Conservation (phyloP, 1,139 yeast genomes). For the Suhomyces anneliseae region DNA sequence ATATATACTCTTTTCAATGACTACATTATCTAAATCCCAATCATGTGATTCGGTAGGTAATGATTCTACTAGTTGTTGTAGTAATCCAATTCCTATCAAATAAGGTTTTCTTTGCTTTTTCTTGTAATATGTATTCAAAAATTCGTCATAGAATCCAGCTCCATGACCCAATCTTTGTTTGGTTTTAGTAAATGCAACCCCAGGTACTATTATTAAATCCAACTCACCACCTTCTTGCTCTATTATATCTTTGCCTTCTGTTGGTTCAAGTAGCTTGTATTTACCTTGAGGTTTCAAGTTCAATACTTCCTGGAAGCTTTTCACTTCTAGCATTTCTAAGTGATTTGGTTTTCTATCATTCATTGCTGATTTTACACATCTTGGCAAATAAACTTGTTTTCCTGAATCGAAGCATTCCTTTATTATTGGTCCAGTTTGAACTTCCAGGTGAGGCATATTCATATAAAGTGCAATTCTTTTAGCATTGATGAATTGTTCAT, state of each 20-base stretch:
- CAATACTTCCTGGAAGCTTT: slow-evolving; percentile 40
- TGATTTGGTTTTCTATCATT: slow-evolving; percentile 42
- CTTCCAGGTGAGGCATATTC: slow-evolving; percentile 66
- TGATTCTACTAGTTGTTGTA: slow-evolving; percentile 59
- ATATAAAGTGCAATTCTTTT: slow-evolving; percentile 59
- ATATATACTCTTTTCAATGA: slow-evolving; percentile 27
- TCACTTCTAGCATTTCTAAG: slow-evolving; percentile 57
- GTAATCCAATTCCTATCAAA: slow-evolving; percentile 67
- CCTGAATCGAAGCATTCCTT: slow-evolving; percentile 45
- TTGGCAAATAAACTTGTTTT: slow-evolving; percentile 53
- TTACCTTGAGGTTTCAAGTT: slow-evolving; percentile 65
- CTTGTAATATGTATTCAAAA: slow-evolving; percentile 50
- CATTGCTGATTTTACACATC: slow-evolving; percentile 31
- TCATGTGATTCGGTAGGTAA: slow-evolving; percentile 77
- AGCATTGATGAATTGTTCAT: slow-evolving; percentile 45
- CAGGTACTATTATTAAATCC: slow-evolving; percentile 80
- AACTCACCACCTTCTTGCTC: slow-evolving; percentile 39
- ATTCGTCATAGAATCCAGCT: slow-evolving; percentile 88
- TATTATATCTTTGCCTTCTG: slow-evolving; percentile 35
- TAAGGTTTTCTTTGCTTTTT: slow-evolving; percentile 36
- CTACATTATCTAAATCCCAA: slow-evolving; percentile 58
- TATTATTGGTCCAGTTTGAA: slow-evolving; percentile 55
- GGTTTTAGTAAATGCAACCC: slow-evolving; percentile 66
- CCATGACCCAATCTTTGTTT: slow-evolving; percentile 85
- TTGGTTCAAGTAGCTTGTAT: slow-evolving; percentile 70